These are phyloP conservation scores for Penicillium palitans DNA, from an alignment of 2,329 filamentous ascomycete genomes.

Conservation along the genomic window DNA sequence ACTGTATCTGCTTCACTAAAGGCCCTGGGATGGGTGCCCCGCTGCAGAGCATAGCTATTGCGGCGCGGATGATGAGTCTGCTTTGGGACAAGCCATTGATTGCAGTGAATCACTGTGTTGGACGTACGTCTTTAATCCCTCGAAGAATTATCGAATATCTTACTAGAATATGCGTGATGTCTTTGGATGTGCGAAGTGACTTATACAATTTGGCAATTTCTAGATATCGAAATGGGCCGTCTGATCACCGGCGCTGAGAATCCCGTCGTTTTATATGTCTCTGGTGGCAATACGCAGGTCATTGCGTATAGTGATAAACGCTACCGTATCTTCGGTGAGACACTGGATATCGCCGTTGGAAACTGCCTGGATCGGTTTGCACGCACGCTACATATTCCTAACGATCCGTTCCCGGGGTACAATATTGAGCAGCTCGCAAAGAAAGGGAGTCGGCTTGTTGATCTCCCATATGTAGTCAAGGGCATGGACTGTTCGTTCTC, in stretches of 20 bases:
- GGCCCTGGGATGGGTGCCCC: slow-evolving; percentile 97
- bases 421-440: slow-evolving; percentile 96
- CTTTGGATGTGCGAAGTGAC: slow-evolving; percentile 42
- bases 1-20: slow-evolving; percentile 93
- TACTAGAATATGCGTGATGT: neutral
- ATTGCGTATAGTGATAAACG: slow-evolving; percentile 59
- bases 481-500: slow-evolving; percentile 90
- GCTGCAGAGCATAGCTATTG: slow-evolving; percentile 80
- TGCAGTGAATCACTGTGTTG: neutral
- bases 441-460: slow-evolving; percentile 69
- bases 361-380: slow-evolving; percentile 88
- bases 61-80: slow-evolving; percentile 57
- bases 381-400: slow-evolving; percentile 83
- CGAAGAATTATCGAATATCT: neutral
- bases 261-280: slow-evolving; percentile 84
- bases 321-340: slow-evolving; percentile 88
- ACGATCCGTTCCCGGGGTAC: slow-evolving; percentile 94
- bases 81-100: neutral
- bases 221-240: slow-evolving; percentile 94
- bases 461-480: slow-evolving; percentile 94
- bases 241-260: slow-evolving; percentile 86
- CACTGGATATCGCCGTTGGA: slow-evolving; percentile 93
- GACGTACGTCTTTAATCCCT: neutral
- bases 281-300: neutral
- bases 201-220: neutral